Evolutionary conservation across 2,329 filamentous ascomycete species (phyloP).

Genomic region (Nothomitra cinnamomea): DNA sequence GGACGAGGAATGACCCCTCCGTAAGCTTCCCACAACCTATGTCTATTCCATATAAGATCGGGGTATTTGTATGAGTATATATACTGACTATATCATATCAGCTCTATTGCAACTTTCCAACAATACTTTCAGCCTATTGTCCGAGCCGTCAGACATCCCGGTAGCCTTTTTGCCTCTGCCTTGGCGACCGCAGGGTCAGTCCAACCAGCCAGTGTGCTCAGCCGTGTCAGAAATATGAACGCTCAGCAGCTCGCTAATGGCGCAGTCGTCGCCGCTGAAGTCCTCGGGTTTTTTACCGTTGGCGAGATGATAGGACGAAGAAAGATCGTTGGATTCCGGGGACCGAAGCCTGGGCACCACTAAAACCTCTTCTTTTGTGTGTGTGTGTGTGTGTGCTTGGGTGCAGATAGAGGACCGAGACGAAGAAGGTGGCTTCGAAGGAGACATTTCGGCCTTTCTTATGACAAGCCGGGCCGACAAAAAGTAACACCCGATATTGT

Average conservation of each 20-base stretch:
- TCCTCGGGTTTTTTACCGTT: slow-evolving; percentile 91
- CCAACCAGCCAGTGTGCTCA: slow-evolving; percentile 37
- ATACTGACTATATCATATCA: slow-evolving; percentile 21
- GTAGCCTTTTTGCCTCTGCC: slow-evolving; percentile 33
- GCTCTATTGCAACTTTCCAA: slow-evolving; percentile 68
- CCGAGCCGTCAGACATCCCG: slow-evolving; percentile 54
- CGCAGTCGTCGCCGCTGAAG: slow-evolving; percentile 69
- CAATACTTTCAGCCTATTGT: slow-evolving; percentile 63
- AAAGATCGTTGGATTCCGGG: slow-evolving; percentile 88
- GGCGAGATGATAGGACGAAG: slow-evolving; percentile 92
- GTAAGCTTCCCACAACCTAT: slow-evolving; percentile 77
- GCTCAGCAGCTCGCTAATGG: slow-evolving; percentile 51
- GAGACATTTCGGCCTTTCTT: background rate
- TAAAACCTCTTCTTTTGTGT: background rate
- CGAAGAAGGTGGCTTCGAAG: background rate
- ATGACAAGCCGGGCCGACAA: background rate
- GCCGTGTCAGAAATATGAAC: slow-evolving; percentile 51
- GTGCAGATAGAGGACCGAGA: background rate
- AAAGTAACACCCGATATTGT: background rate
- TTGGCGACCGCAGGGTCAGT: slow-evolving; percentile 34
- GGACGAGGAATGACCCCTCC: slow-evolving; percentile 86
- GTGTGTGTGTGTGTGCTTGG: background rate
- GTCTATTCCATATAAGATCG: slow-evolving; percentile 3
- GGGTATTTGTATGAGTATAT: slow-evolving; percentile 7
- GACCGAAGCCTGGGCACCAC: slow-evolving; percentile 30